Evolutionary conservation across 768 basidiomycete genomes (phyloP).

Genomic region (Phylloporus sp.): DNA sequence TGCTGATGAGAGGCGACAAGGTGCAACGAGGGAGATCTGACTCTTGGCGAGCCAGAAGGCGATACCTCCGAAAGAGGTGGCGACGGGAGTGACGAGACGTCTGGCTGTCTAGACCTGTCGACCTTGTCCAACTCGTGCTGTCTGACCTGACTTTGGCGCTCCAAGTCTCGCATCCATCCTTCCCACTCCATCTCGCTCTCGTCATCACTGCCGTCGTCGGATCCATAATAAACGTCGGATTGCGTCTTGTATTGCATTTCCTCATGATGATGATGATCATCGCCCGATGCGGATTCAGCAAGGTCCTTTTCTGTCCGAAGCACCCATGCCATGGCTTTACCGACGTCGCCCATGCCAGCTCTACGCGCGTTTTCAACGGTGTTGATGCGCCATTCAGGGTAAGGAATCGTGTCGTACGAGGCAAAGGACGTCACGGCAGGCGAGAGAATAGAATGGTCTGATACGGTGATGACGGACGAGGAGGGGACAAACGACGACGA

Average conservation of each 20-base stretch:
- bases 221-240: constrained; percentile 10
- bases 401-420: constrained; percentile 41
- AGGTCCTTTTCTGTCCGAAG: constrained; percentile 29
- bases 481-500: constrained; percentile 40
- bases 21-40: constrained; percentile 13
- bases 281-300: constrained; percentile 18
- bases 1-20: constrained; percentile 1
- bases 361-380: constrained; percentile 47
- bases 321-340: constrained; percentile 48
- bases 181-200: constrained; percentile 62
- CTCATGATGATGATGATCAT: constrained; percentile 21
- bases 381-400: constrained; percentile 62
- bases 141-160: constrained; percentile 31
- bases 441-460: constrained; percentile 29
- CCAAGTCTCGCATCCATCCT: constrained; percentile 58
- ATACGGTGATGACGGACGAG: constrained; percentile 53
- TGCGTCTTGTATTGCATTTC: constrained; percentile 22
- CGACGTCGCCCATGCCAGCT: constrained; percentile 55
- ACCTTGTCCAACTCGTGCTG: constrained; percentile 6
- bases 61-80: constrained; percentile 27
- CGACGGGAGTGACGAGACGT: constrained; percentile 18
- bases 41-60: constrained; percentile 20
- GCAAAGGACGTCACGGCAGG: constrained; percentile 15
- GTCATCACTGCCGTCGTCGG: constrained; percentile 36
- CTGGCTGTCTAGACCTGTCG: background rate